These are phyloP conservation scores for Sarcomyxa edulis DNA, from an alignment of 768 basidiomycete genomes.

Conservation along the genomic window DNA sequence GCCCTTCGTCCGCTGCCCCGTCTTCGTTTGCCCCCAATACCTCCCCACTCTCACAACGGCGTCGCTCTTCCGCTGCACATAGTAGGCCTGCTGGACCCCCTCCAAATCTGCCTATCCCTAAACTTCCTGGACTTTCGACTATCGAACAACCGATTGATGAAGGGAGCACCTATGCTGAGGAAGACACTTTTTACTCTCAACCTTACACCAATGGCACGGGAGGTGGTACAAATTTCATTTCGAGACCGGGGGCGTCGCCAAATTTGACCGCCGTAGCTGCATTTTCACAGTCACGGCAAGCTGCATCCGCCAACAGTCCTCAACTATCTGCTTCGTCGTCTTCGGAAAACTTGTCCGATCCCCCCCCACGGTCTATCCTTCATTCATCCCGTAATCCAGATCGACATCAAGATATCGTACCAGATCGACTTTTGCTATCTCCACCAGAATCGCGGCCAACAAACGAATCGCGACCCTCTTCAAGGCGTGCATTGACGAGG, in stretches of 20 bases:
- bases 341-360: conserved; percentile 50
- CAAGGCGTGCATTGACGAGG: conserved; percentile 78
- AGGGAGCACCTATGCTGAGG: no score
- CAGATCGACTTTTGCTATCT: conserved; percentile 39
- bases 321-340: conserved; percentile 30
- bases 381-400: conserved; percentile 22
- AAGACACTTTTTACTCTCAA: conserved; percentile 17
- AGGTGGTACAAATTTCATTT: conserved; percentile 30
- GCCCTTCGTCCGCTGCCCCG: conserved; percentile 21
- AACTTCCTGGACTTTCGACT: conserved; percentile 39
- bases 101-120: conserved; percentile 71
- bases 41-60: conserved; percentile 40
- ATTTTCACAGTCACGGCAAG: conserved; percentile 50
- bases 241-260: conserved; percentile 35
- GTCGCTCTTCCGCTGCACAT: conserved; percentile 65
- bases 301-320: conserved; percentile 19
- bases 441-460: conserved; percentile 34
- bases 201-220: conserved; percentile 20
- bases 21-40: conserved; percentile 20
- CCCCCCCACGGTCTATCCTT: conserved; percentile 49
- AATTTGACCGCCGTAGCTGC: conserved; percentile 54
- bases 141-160: conserved; percentile 12
- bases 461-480: conserved; percentile 59
- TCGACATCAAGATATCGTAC: conserved; percentile 31
- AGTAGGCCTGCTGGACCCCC: conserved; percentile 66